Evolutionary conservation across 129 eudicot species (phyloP).

Genomic region (Daucus carota): DH1_v3.0 NC_030386.2:22600001-22600500

Average conservation of each 20-base stretch:
- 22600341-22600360: slow-evolving; percentile 92
- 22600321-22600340: slow-evolving; percentile 87
- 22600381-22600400: slow-evolving; percentile 81
- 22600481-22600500: background rate
- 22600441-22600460: background rate
- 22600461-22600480: background rate
- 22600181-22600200: slow-evolving; percentile 96
- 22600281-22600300: slow-evolving; percentile 58
- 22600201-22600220: slow-evolving; percentile 85
- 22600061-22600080: slow-evolving; percentile 47
- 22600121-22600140: slow-evolving; percentile 98
- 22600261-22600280: slow-evolving; percentile 72
- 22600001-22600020: slow-evolving; percentile 76
- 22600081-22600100: slow-evolving; percentile 34
- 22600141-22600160: slow-evolving; percentile 66
- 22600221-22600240: slow-evolving; percentile 44
- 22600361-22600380: slow-evolving; percentile 96
- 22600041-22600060: slow-evolving; percentile 62
- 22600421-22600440: slow-evolving; percentile 45
- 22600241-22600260: slow-evolving; percentile 69
- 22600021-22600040: slow-evolving; percentile 68
- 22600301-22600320: slow-evolving; percentile 82
- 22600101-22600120: slow-evolving; percentile 77
- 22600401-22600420: slow-evolving; percentile 97
- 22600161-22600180: slow-evolving; percentile 60